Base-by-base conservation (phyloP, 148 eudicot genomes). In the Oxyria digyna region DNA sequence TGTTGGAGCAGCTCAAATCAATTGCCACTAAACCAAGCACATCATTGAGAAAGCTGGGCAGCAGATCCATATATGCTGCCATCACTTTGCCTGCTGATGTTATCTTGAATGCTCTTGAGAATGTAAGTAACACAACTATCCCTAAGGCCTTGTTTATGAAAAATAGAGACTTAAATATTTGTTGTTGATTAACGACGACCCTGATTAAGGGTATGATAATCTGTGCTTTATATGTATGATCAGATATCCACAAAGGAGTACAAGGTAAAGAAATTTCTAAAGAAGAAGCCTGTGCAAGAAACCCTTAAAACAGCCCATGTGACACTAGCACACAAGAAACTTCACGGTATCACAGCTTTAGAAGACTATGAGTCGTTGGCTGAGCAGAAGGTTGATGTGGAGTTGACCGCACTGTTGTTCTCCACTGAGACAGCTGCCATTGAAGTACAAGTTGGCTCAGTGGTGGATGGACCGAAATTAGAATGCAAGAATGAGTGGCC, bases 241-340 rank as follows among this genome's bases (percentile, higher is more conserved):
- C n/a, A n/a, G n/a, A n/a, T n/a, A n/a, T n/a, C n/a, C n/a, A n/a
- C n/a, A n/a, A 38, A 43, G 48, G 73, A 85, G 74, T 74, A 94
- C 5, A 54, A 81, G 75, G 73, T 89, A 14, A 78, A 68, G 70
- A 71, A 75, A 85, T 78, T 71, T 75, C 96, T 8, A 52, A 79
- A 69, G 73, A 86, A 20, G 80, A 81, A 69, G 81, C 69, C 41
- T 81, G 87, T 90, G 71, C 72, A 77, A 59, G 80, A 69, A 71
- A 81, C 68, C 55, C 80, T 94, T 23, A 57, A 18, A 18, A 87
- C 74, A 67, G 90, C 89, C 23, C 98, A 94, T 71, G 69, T 94
- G 62, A 94, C 98, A 1, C 96, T 94, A 29, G 98, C 98, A 62
- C 98, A 94, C 75, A 94, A 94, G 82, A 83, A 81, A 76, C 78